Conservation (phyloP, 2,329 filamentous ascomycete genomes). For the Sphaerulina populicola region DNA sequence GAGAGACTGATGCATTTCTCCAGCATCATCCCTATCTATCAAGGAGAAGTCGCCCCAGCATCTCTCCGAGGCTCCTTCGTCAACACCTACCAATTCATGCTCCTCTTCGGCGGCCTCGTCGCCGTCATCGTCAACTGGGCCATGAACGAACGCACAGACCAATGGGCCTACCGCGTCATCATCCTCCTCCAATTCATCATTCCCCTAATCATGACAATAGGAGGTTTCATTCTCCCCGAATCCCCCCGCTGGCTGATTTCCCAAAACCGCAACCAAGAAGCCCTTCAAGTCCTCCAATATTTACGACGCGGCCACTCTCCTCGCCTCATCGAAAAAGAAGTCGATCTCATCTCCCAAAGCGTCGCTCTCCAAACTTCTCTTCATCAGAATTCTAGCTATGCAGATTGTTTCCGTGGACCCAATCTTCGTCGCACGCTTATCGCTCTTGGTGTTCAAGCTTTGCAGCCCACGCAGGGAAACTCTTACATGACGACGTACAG, state of each 20-base stretch:
- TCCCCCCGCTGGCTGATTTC: slow-evolving; percentile 10
- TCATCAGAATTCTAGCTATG: neutral
- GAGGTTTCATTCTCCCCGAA: slow-evolving; percentile 10
- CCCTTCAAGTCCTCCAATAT: slow-evolving; percentile 5
- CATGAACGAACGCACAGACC: slow-evolving; percentile 10
- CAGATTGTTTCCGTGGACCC: neutral
- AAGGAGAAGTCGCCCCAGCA: slow-evolving; percentile 8
- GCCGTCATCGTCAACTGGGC: slow-evolving; percentile 12
- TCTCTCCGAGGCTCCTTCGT: slow-evolving; percentile 10
- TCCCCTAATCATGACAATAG: slow-evolving; percentile 6
- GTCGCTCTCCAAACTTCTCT: neutral
- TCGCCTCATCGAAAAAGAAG: neutral
- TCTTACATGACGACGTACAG: neutral
- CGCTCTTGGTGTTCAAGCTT: neutral
- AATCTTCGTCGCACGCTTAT: neutral
- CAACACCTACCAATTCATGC: slow-evolving; percentile 13
- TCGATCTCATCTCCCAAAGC: neutral
- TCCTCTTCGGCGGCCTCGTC: slow-evolving; percentile 11
- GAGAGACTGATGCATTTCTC: too few relatives aligned
- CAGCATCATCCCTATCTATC: slow-evolving; percentile 14
- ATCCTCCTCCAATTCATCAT: slow-evolving; percentile 10
- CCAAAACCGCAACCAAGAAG: slow-evolving; percentile 6
- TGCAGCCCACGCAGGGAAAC: neutral
- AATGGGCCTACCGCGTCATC: slow-evolving; percentile 12
- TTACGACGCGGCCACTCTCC: neutral